phyloP scores from a whole-genome alignment of 345 rosid genomes.

The Eucalyptus leucophloia region DNA sequence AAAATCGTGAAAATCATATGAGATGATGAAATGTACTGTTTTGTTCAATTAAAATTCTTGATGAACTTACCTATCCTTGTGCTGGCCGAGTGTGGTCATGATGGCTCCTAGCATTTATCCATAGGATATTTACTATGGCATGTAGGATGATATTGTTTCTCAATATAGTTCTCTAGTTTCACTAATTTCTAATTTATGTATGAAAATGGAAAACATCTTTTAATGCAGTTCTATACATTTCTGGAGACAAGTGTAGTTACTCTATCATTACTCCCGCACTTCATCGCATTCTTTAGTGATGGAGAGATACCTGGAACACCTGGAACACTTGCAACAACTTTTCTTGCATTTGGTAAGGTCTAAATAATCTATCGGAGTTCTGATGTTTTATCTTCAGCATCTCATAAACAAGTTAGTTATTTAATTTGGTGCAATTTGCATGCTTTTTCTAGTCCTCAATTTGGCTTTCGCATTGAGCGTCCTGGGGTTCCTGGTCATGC shows the following conservation, averaged over 20 bases:
- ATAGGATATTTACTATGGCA: background rate
- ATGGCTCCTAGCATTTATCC: background rate
- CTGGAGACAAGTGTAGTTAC: conserved; percentile 89
- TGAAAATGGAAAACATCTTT: background rate
- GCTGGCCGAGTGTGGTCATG: background rate
- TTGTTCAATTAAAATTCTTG: background rate
- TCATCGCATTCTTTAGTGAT: conserved; percentile 84
- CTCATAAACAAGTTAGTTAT: background rate
- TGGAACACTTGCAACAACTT: conserved; percentile 87
- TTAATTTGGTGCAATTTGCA: conserved; percentile 1
- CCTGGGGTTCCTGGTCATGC: conserved; percentile 92
- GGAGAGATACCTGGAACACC: conserved; percentile 96
- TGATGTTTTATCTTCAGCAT: background rate
- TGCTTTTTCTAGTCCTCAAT: conserved; percentile 47
- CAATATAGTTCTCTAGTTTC: background rate
- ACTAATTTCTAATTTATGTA: background rate
- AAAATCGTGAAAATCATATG: background rate
- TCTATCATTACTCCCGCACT: conserved; percentile 70
- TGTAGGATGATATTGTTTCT: background rate
- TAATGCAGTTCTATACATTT: conserved; percentile 89
- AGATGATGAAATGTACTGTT: background rate
- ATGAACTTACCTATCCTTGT: background rate
- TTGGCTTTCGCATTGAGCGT: conserved; percentile 92
- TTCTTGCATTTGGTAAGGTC: conserved; percentile 81
- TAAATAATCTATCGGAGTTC: background rate